Evolutionary conservation across 495 filamentous ascomycete species (phyloP), one percentile per base, ranked within the genome.

Genomic region (Xanthoparmelia taractica): DNA sequence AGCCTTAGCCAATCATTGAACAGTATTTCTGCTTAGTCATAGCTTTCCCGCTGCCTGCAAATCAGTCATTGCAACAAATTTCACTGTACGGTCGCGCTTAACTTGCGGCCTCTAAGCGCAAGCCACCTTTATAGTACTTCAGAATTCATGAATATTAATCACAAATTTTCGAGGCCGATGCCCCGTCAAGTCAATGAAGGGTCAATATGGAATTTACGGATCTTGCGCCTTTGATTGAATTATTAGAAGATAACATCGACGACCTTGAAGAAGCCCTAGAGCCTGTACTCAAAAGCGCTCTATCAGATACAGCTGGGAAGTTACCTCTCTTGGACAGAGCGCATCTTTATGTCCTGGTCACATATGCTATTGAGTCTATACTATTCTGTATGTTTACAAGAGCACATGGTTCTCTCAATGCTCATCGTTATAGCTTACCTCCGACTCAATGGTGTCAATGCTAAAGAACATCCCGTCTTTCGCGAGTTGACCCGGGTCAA

Each of bases 311-410:
- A 12, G 84, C 90, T 8, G 84, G 81, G 61, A 94, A 90, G 72
- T 77, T 98, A 38, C 92, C 95, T 2, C 79, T 98, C 13, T 78
- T 97, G 61, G 94, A 98, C 78, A 94, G 90, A 73, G 93, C 94
- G 25, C 95, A 96, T 76, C 84, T 96, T 62, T 89, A 94, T 69
- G 86, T 95, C 23, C 73, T 94, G 37, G 76, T 84, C 54, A 86
- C 90, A 0, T 97, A 97, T 72, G 83, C 92, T 0, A 84, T 98
- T 58, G 92, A 97, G 66, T 95, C 91, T n/a, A 76, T 96, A 18
- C 73, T 97, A 27, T 97, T 95, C 74, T 93, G 90, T 95, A 74
- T 41, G 45, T 65, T 37, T 33, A 36, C 8, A 36, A 18, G 25
- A 36, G 17, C 17, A 45, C 10, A 63, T 45, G 12, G 1, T 27